These are phyloP conservation scores for Paraurostyla sp. DNA, from an alignment of 73 alveolate genomes.

Conservation along the genomic window DNA sequence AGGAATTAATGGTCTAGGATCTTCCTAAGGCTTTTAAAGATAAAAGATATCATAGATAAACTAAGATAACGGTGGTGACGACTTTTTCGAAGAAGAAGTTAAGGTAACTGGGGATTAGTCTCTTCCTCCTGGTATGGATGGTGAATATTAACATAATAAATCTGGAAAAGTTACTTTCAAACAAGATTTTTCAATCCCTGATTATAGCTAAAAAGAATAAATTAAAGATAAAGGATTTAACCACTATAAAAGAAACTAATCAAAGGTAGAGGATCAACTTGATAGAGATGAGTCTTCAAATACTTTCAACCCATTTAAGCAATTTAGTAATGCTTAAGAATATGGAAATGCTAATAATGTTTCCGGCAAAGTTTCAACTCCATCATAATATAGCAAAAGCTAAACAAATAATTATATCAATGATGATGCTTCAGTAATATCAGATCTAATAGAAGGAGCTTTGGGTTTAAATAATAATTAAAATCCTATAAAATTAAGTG, in stretches of 20 bases:
- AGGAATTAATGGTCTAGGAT: neutral
- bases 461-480: neutral
- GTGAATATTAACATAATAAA: neutral
- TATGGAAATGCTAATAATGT: no score
- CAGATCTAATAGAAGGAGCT: no score
- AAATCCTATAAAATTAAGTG: neutral
- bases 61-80: neutral
- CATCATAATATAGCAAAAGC: no score
- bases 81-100: neutral
- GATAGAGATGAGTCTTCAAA: no score
- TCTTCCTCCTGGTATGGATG: neutral
- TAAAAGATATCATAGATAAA: neutral
- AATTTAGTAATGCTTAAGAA: no score
- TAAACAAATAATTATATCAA: no score
- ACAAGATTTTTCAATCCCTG: neutral
- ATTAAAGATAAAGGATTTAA: neutral
- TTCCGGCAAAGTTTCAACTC: no score
- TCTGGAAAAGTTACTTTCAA: neutral
- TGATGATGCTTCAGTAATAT: no score
- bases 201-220: neutral
- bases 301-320: no score
- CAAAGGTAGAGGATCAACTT: neutral
- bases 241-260: neutral
- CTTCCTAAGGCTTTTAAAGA: neutral
- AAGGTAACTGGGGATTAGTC: conserved; percentile 5